Evolutionary conservation across 2,329 filamentous ascomycete species (phyloP).

Genomic region (Daldinia sp.): DNA sequence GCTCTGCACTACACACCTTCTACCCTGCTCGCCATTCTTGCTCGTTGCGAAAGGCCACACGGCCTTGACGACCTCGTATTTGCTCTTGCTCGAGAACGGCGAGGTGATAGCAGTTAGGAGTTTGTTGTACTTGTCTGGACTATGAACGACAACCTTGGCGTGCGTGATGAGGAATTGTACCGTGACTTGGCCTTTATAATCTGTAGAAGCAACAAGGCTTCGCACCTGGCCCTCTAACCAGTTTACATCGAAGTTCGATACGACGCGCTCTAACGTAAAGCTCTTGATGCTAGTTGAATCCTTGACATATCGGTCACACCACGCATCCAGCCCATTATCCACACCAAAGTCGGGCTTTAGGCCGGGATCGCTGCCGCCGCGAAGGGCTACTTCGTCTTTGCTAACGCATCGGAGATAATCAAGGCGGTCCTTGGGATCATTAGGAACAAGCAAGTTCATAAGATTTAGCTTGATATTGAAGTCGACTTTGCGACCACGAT

Average conservation of each 20-base stretch:
- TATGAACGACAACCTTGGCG: slow-evolving; percentile 62
- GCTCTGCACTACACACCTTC: slow-evolving; percentile 64
- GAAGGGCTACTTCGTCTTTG: slow-evolving; percentile 62
- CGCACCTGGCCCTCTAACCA: slow-evolving; percentile 68
- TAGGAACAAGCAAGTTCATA: slow-evolving; percentile 64
- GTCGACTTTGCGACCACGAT: slow-evolving; percentile 59
- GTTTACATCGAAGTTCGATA: slow-evolving; percentile 66
- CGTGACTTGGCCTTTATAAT: slow-evolving; percentile 62
- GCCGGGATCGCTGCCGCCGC: slow-evolving; percentile 60
- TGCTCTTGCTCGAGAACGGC: slow-evolving; percentile 65
- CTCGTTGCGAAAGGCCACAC: slow-evolving; percentile 70
- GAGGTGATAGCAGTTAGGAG: slow-evolving; percentile 66
- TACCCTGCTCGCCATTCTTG: slow-evolving; percentile 58
- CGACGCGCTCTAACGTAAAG: slow-evolving; percentile 64
- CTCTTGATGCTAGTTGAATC: slow-evolving; percentile 60
- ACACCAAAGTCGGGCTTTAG: slow-evolving; percentile 58
- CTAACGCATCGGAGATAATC: slow-evolving; percentile 67
- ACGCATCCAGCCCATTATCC: slow-evolving; percentile 61
- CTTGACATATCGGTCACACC: slow-evolving; percentile 62
- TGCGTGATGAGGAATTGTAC: slow-evolving; percentile 65
- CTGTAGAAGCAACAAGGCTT: slow-evolving; percentile 61
- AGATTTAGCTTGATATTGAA: slow-evolving; percentile 68
- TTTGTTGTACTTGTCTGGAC: slow-evolving; percentile 62
- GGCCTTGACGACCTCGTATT: slow-evolving; percentile 67
- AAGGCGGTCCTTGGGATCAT: slow-evolving; percentile 59